Conservation (phyloP, 2,329 filamentous ascomycete genomes). For the Zymoseptoria tritici region DNA sequence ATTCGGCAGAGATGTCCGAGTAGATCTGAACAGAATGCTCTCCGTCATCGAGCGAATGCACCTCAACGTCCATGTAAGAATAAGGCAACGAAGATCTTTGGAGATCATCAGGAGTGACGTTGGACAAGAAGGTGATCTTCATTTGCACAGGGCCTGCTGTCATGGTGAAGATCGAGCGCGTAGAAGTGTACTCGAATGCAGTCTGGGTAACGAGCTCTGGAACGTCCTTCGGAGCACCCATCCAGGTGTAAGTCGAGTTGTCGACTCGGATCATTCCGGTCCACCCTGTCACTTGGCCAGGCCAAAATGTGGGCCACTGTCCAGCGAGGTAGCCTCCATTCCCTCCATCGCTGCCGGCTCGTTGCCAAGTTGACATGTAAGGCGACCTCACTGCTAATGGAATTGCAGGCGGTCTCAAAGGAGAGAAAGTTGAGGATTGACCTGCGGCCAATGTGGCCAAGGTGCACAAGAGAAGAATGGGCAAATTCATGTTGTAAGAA, state of each 20-base stretch:
- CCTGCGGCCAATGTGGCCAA: constrained; percentile 8
- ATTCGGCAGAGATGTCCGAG: constrained; percentile 66
- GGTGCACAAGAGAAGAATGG: constrained; percentile 5
- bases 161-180: constrained; percentile 61
- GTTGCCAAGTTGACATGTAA: constrained; percentile 64
- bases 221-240: constrained; percentile 48
- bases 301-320: constrained; percentile 59
- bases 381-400: constrained; percentile 69
- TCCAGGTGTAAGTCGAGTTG: constrained; percentile 45
- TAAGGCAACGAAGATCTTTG: constrained; percentile 61
- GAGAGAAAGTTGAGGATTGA: constrained; percentile 50
- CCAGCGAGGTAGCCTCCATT: constrained; percentile 57
- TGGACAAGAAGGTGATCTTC: constrained; percentile 62
- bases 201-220: constrained; percentile 50
- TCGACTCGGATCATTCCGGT: constrained; percentile 61
- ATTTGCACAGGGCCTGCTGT: constrained; percentile 50
- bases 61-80: constrained; percentile 60
- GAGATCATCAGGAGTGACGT: constrained; percentile 59
- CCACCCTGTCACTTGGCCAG: constrained; percentile 54
- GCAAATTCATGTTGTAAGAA: constrained; percentile 9
- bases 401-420: constrained; percentile 58
- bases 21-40: constrained; percentile 63
- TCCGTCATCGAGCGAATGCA: constrained; percentile 54
- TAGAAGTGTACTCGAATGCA: constrained; percentile 62
- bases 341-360: constrained; percentile 50